These are phyloP conservation scores for Penicillium cataractarum DNA, from an alignment of 495 filamentous ascomycete genomes.

Conservation along the genomic window DNA sequence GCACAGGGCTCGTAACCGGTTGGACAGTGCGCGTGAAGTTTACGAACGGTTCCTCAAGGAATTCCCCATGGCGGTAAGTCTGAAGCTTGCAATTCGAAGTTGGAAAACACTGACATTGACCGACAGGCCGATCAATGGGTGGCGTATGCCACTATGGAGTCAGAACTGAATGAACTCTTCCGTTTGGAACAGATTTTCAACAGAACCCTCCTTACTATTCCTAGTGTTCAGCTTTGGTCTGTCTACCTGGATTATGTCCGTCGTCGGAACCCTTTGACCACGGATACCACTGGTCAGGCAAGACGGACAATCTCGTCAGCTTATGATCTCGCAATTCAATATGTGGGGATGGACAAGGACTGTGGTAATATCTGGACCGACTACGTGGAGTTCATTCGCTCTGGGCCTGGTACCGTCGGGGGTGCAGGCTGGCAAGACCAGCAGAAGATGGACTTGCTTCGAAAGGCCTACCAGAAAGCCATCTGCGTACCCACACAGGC, in stretches of 20 bases:
- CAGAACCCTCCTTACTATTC: slow-evolving; percentile 69
- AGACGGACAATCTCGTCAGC: slow-evolving; percentile 76
- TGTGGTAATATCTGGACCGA: slow-evolving; percentile 91
- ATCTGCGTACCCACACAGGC: slow-evolving; percentile 80
- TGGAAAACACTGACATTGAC: slow-evolving; percentile 17
- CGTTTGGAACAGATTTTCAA: slow-evolving; percentile 81
- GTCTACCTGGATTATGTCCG: slow-evolving; percentile 96
- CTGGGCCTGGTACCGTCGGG: slow-evolving; percentile 79
- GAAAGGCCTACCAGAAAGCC: slow-evolving; percentile 89
- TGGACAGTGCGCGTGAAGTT: slow-evolving; percentile 76
- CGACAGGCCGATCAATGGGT: slow-evolving; percentile 86
- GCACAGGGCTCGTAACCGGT: slow-evolving; percentile 76
- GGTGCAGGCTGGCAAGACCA: slow-evolving; percentile 92
- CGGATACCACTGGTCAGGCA: slow-evolving; percentile 73
- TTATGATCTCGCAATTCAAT: slow-evolving; percentile 88
- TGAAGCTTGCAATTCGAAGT: background rate
- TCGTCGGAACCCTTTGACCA: slow-evolving; percentile 81
- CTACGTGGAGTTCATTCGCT: slow-evolving; percentile 87
- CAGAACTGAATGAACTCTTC: slow-evolving; percentile 74
- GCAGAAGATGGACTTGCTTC: slow-evolving; percentile 93
- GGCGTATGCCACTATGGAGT: slow-evolving; percentile 82
- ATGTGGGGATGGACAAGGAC: slow-evolving; percentile 89
- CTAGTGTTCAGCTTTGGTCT: slow-evolving; percentile 85
- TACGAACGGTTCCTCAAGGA: slow-evolving; percentile 85
- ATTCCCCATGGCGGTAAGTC: slow-evolving; percentile 86